These are phyloP conservation scores for Aspergillus quadrilineatus DNA, from an alignment of 2,329 filamentous ascomycete genomes.

Conservation along the genomic window DNA sequence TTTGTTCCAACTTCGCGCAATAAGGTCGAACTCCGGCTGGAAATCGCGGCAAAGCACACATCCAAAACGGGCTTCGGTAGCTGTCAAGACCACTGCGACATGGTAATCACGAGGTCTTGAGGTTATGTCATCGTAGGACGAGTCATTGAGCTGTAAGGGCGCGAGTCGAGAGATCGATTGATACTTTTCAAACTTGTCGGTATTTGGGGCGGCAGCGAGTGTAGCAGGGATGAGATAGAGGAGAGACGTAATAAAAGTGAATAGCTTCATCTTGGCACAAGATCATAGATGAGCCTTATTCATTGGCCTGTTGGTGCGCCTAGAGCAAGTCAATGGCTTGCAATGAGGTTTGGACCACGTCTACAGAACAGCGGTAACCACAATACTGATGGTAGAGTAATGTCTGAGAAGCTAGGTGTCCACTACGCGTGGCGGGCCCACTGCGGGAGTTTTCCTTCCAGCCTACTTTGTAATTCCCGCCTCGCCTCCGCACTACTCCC, in stretches of 20 bases:
- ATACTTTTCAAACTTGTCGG: conserved; percentile 69
- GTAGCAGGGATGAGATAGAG: conserved; percentile 30
- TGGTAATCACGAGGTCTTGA: conserved; percentile 78
- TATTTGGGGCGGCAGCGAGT: conserved; percentile 54
- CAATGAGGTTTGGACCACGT: conserved; percentile 4
- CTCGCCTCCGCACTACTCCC: too few relatives aligned
- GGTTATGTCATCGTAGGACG: conserved; percentile 72
- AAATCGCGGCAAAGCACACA: conserved; percentile 88
- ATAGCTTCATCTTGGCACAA: conserved; percentile 34
- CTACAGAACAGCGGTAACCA: not conserved
- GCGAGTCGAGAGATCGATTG: conserved; percentile 65
- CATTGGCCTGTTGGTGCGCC: not conserved
- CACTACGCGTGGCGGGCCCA: conserved; percentile 10
- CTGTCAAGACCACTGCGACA: conserved; percentile 79
- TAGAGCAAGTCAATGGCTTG: conserved; percentile 1
- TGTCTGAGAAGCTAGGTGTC: conserved; percentile 10
- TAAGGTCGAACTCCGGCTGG: conserved; percentile 87
- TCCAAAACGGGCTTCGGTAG: conserved; percentile 76
- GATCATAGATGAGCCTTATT: not conserved
- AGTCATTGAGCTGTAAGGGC: conserved; percentile 76
- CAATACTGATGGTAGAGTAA: not conserved
- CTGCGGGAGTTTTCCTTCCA: not conserved
- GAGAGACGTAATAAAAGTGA: conserved; percentile 41
- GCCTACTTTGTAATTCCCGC: too few relatives aligned
- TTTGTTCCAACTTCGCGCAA: conserved; percentile 82